Base-by-base conservation (phyloP, 768 basidiomycete genomes). In the Mycena crocata region DNA sequence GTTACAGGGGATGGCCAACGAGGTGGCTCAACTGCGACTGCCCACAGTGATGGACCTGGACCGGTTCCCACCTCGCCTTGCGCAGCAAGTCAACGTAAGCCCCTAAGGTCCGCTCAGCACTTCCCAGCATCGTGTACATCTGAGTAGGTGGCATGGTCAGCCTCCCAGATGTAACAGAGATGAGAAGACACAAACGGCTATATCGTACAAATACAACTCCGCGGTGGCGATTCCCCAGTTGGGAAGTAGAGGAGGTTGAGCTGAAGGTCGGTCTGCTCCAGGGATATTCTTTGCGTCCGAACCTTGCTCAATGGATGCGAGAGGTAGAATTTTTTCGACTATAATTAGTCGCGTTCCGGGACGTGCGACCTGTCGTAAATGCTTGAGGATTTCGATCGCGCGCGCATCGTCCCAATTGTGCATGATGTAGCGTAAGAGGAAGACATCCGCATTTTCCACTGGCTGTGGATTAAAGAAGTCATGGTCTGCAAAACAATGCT, bases 391-490 rank as follows among this genome's bases (percentile, higher is more conserved):
- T 23, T 39, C 6, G 10, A 60, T 37, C 19, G 6, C 14, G 17
- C 19, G 14, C 24, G 24, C 37, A 30, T 60, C 48, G 17, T 34
- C 3, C 59, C 59, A 60, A 37, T 60, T 39, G 59, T 60, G 59
- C 48, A 40, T 2, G 59, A 60, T 50, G 30, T 14, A 31, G 2
- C 59, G 59, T 1, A 60, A 34, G 19, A 60, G 7, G 34, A 60
- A 60, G 5, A 60, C 26, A 21, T 32, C 32, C 17, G 58, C 58
- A 23, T 60, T 40, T 50, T 35, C 39, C 8, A 60, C 15, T 9
- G 48, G 59, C 48, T 60, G 59, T 14, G 48, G 35, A 23, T 17
- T 14, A 24, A 50, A 60, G 21, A 60, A 51, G 37, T 60, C 28
- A 39, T 50, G 59, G 6, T 26, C 59, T 60, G 24, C n/a, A n/a